Base-by-base conservation (phyloP, 192 early-diverging fungal species). In the Haplosporangium gracile region DNA sequence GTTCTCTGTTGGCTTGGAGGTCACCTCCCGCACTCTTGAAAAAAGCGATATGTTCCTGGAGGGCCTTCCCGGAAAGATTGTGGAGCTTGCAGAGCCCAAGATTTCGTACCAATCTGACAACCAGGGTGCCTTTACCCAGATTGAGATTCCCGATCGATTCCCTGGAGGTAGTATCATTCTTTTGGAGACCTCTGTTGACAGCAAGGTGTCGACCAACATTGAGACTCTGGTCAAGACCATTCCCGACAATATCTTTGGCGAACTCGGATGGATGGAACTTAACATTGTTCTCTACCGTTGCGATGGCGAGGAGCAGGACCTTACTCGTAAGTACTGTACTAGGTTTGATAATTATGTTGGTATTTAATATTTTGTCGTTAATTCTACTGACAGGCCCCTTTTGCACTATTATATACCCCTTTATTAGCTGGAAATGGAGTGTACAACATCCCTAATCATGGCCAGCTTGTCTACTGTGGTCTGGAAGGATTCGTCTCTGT, bases 401-500 rank as follows among this genome's bases (percentile, higher is more conserved):
- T 2, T 75, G 11, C 36, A 32, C 45, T 89, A 18, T 69, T 47
- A 45, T 47, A 39, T 34, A 0, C 26, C 39, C 7, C 69, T 26
- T 2, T 49, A 51, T 24, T 73, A 86, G 84, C 88, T 86, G 96
- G 94, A 42, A 93, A 97, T 78, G 95, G 95, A 26, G 92, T 88
- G 11, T 99, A 99, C 82, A 92, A 98, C 68, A 93, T 99, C 55
- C 98, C 99, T 2, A 93, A 92, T n/a, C 90, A 94, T 81, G 99
- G 98, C 0, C 63, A 85, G 18, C 85, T 99, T 13, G 88, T 95
- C 0, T 99, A 98, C 83, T 96, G 95, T 83, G 99, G 99, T 8
- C 79, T 99, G 26, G 96, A 99, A 90, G 99, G 99, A 2, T 97
- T 97, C 80, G 93, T 96, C 76, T 95, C 97, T 32, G 93, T 95